Conservation (phyloP, 306 rosid species). For the Inga oerstediana region DNA sequence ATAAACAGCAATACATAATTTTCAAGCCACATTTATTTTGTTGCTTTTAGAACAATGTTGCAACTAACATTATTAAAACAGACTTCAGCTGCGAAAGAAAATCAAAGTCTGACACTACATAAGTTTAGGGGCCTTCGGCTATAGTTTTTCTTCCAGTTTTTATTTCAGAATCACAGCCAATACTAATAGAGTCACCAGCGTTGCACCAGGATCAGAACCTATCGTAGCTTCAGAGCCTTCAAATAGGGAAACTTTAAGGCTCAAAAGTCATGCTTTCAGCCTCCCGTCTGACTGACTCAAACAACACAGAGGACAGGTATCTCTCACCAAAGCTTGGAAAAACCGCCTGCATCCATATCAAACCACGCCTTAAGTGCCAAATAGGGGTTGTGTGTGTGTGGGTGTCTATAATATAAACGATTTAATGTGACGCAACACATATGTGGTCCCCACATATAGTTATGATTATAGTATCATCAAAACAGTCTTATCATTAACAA, state of each 20-base stretch:
- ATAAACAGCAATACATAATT: too few species aligned
- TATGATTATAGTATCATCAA: not conserved
- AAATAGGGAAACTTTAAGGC: slow-evolving; percentile 41
- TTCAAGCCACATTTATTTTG: not conserved
- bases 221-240: slow-evolving; percentile 18
- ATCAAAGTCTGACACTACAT: not conserved
- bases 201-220: slow-evolving; percentile 1
- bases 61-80: not conserved
- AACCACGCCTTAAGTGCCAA: not conserved
- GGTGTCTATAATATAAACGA: too few species aligned
- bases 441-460: not conserved
- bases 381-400: not conserved
- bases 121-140: not conserved
- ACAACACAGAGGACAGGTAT: slow-evolving; percentile 76
- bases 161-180: slow-evolving; percentile 27
- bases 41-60: not conserved
- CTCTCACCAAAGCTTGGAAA: slow-evolving; percentile 94
- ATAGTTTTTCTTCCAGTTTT: not conserved
- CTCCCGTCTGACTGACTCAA: slow-evolving; percentile 64
- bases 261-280: slow-evolving; percentile 79
- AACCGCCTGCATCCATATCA: slow-evolving; percentile 54
- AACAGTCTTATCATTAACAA: not conserved
- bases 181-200: not conserved
- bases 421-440: not conserved
- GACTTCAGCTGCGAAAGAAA: not conserved